Conservation (phyloP, 2,329 filamentous ascomycete genomes). For the Talaromyces funiculosus region DNA sequence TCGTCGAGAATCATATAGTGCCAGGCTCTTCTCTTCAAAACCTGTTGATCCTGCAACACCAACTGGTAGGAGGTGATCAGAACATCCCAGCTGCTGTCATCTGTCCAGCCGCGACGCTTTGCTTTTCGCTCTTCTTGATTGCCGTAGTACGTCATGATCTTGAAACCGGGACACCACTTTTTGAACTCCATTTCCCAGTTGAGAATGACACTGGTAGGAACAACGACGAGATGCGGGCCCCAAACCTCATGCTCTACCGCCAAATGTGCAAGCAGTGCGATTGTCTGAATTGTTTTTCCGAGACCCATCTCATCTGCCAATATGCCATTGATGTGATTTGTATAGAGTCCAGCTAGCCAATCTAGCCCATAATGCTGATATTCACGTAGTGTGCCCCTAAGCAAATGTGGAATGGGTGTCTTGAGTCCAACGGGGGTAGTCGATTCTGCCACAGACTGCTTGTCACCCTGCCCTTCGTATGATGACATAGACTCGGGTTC, state of each 20-base stretch:
- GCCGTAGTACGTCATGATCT: conserved; percentile 95
- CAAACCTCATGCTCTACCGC: conserved; percentile 86
- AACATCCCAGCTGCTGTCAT: conserved; percentile 92
- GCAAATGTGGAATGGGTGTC: conserved; percentile 71
- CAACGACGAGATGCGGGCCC: conserved; percentile 93
- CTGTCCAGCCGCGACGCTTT: conserved; percentile 89
- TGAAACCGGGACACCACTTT: conserved; percentile 95
- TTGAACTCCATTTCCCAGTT: conserved; percentile 99
- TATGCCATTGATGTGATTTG: conserved; percentile 90
- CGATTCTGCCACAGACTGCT: conserved; percentile 33
- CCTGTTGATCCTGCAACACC: conserved; percentile 86
- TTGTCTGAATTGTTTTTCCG: conserved; percentile 97
- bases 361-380: conserved; percentile 97
- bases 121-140: conserved; percentile 84
- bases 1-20: conserved; percentile 98
- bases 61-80: conserved; percentile 97
- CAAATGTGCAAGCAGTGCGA: conserved; percentile 84
- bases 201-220: conserved; percentile 95
- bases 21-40: conserved; percentile 89
- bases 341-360: conserved; percentile 90
- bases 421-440: conserved; percentile 45
- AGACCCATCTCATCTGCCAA: conserved; percentile 97
- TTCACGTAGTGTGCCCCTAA: conserved; percentile 83
- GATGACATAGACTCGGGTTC: conserved; percentile 42
- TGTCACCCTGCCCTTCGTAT: conserved; percentile 31